A percentile compares a stretch with the other conserved stretches of the same genome.
These are phyloP conservation scores for Salisapilia sapeloensis DNA, from an alignment of 352 stramenopile genomes.

Conservation along the genomic window DNA sequence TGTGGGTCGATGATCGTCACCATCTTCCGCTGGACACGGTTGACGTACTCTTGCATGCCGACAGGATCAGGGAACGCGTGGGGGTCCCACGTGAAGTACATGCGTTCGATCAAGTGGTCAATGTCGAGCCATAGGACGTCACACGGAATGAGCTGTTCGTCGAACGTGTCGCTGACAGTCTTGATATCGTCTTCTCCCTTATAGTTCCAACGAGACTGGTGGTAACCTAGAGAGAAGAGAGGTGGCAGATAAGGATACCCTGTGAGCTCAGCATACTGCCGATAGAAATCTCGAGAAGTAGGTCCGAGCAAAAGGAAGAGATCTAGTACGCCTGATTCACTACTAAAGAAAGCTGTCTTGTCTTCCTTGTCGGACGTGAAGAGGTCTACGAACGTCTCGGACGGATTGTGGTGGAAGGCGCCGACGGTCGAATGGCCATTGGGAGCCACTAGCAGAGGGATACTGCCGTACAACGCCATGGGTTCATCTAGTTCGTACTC, in stretches of 20 bases:
- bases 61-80: slow-evolving; percentile 90
- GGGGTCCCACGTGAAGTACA: slow-evolving; percentile 96
- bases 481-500: slow-evolving; percentile 98
- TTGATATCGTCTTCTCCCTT: slow-evolving; percentile 95
- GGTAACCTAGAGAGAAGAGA: slow-evolving; percentile 95
- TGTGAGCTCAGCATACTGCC: slow-evolving; percentile 89
- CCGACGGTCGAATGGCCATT: slow-evolving; percentile 71
- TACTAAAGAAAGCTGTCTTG: slow-evolving; percentile 87
- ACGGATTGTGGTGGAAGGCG: slow-evolving; percentile 98
- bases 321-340: slow-evolving; percentile 93
- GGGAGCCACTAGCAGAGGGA: slow-evolving; percentile 49
- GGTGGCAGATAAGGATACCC: slow-evolving; percentile 86
- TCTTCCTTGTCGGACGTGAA: slow-evolving; percentile 22
- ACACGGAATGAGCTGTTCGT: slow-evolving; percentile 96
- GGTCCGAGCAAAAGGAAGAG: slow-evolving; percentile 91
- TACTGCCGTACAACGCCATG: slow-evolving; percentile 96
- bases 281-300: slow-evolving; percentile 62
- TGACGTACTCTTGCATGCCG: slow-evolving; percentile 89
- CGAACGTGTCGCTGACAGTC: slow-evolving; percentile 80
- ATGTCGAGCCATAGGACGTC: slow-evolving; percentile 99
- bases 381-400: slow-evolving; percentile 98
- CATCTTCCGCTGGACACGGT: slow-evolving; percentile 89
- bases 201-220: slow-evolving; percentile 99
- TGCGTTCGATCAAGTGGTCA: slow-evolving; percentile 98
- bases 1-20: slow-evolving; percentile 99